These are phyloP conservation scores for Trichoderma afroharzianum DNA, from an alignment of 2,329 filamentous ascomycete genomes.

Conservation along the genomic window DNA sequence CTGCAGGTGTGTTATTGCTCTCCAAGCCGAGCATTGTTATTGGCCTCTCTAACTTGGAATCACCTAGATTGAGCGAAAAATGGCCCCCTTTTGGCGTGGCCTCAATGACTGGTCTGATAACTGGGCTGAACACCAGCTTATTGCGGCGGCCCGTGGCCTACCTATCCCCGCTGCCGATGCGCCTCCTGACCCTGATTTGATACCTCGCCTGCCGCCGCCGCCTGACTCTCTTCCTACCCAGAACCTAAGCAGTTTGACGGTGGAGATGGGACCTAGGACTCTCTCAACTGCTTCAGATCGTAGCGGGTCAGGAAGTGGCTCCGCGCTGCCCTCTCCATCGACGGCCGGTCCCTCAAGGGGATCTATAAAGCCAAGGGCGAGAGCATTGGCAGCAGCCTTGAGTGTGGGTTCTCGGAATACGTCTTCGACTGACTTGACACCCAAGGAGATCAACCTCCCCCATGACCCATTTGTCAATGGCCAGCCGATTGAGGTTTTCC, in stretches of 20 bases:
- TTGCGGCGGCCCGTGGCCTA: constrained; percentile 81
- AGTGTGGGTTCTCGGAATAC: constrained; percentile 70
- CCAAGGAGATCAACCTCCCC: constrained; percentile 75
- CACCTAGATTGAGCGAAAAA: constrained; percentile 76
- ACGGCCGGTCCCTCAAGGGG: constrained; percentile 37
- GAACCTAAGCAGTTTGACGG: constrained; percentile 68
- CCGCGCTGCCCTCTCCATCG: constrained; percentile 51
- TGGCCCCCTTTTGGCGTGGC: constrained; percentile 95
- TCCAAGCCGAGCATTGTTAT: neutral
- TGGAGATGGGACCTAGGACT: constrained; percentile 74
- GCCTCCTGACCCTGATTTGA: constrained; percentile 66
- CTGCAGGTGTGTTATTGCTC: constrained; percentile 64
- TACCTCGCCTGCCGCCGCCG: constrained; percentile 43
- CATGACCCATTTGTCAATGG: constrained; percentile 88
- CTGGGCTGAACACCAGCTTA: constrained; percentile 94
- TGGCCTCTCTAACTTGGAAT: constrained; percentile 19
- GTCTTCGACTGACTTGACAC: constrained; percentile 66
- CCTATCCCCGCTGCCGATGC: constrained; percentile 81
- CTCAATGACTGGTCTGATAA: constrained; percentile 82
- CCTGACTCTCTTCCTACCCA: constrained; percentile 47
- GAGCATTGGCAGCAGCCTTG: constrained; percentile 80
- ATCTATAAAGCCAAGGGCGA: constrained; percentile 78
- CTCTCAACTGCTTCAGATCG: constrained; percentile 75
- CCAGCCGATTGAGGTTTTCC: constrained; percentile 84
- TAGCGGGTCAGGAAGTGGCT: constrained; percentile 57